Percentiles rank a stretch among this genome's conserved stretches.
phyloP scores from a whole-genome alignment of 208 protist genomes.

The Sergeia podlipaevii region DNA sequence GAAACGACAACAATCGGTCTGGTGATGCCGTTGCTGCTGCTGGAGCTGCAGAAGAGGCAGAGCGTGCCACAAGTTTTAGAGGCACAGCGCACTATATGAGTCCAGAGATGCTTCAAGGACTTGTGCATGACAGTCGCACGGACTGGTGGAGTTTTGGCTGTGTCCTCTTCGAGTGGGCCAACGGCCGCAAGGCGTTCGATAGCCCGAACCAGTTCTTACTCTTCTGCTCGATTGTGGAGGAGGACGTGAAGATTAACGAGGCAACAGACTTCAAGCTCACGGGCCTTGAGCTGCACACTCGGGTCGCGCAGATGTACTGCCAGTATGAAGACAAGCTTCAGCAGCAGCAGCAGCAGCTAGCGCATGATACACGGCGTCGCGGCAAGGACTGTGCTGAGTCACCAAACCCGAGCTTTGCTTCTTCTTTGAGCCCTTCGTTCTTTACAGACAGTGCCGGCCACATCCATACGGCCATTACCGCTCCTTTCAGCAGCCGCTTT shows the following conservation, averaged over 20 bases:
- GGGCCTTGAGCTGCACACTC: conserved; percentile 61
- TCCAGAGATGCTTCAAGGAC: conserved; percentile 88
- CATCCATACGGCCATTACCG: too few relatives aligned
- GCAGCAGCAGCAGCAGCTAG: conserved; percentile 3
- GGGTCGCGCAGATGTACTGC: conserved; percentile 59
- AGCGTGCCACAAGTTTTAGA: conserved; percentile 82
- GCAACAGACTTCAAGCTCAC: conserved; percentile 68
- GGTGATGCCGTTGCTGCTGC: too few relatives aligned
- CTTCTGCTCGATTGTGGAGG: conserved; percentile 72
- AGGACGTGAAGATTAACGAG: conserved; percentile 43
- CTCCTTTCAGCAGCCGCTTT: too few relatives aligned
- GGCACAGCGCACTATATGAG: conserved; percentile 95
- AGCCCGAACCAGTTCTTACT: conserved; percentile 54
- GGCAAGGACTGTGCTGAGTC: too few relatives aligned
- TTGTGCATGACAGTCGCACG: conserved; percentile 84
- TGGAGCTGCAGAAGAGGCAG: too few relatives aligned
- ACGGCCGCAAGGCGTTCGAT: conserved; percentile 83
- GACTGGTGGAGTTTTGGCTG: conserved; percentile 97
- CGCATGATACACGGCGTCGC: too few relatives aligned
- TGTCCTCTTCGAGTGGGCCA: conserved; percentile 94
- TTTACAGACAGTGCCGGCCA: background rate
- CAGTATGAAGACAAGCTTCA: conserved; percentile 35
- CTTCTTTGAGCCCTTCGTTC: background rate
- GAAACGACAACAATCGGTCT: conserved; percentile 1
- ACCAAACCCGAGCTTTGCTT: too few relatives aligned